Base-by-base conservation (phyloP, 805 yeast genomes). In the Ogataea methanolica region DNA sequence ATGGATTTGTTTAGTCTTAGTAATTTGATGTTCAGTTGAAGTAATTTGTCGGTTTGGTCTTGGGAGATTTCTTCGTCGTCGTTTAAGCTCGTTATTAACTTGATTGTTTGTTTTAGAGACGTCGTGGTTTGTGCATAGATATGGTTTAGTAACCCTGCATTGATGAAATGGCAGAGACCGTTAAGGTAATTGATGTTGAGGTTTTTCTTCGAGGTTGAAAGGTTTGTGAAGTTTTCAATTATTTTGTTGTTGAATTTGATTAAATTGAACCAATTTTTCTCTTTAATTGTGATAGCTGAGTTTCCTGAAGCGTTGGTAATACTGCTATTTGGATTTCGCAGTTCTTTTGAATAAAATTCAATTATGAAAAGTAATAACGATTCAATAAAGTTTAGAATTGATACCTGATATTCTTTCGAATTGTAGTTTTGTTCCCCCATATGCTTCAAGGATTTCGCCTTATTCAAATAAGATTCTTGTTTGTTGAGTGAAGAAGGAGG, bases 281-380 rank as follows among this genome's bases (percentile, higher is more conserved):
- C 63, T 38, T 43, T 45, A 1, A 41, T 35, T 5, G 23, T 17
- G 15, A 35, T 14, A 15, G 14, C 19, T 23, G 23, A 22, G 14
- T 14, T 14, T n/a, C 38, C 39, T 11, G 36, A 17, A 9, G 14
- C 17, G 15, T 21, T 33, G 34, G 21, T 38, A 41, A 33, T 5
- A 34, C n/a, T 41, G 31, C 11, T 26, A 26, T 26, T 26, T 7
- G 31, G 31, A 9, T 26, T 26, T 16, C 40, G 19, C 14, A 31
- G 23, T 31, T 61, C 66, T 42, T 59, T 58, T 6, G 48, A 42
- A 22, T 51, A 48, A 23, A 62, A 56, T 17, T 57, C 59, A n/a
- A 59, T 43, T 8, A 62, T 49, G 42, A 60, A 62, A 6, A 62
- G 40, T 4, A 63, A 26, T 23, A 58, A 45, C 1, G 67, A 62